Percentiles rank a stretch among this genome's conserved stretches.
Conservation (phyloP, 768 basidiomycete genomes). For the Boletus coccyginus region DNA sequence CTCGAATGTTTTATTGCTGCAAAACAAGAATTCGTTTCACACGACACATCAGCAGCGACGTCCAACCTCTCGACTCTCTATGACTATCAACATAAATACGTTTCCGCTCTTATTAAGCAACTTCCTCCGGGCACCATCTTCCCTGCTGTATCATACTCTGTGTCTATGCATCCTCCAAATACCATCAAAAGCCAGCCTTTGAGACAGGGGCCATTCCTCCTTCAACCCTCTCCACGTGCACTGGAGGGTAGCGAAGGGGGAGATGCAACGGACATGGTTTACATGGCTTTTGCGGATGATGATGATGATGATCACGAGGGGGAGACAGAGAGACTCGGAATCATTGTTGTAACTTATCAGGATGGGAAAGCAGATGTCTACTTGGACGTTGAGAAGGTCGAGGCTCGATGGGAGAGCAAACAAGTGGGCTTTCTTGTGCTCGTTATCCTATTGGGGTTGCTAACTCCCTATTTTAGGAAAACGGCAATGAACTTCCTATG, state of each 20-base stretch:
- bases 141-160: slow-evolving; percentile 55
- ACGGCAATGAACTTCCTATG: slow-evolving; percentile 64
- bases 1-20: slow-evolving; percentile 84
- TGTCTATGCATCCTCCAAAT: slow-evolving; percentile 66
- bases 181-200: slow-evolving; percentile 57
- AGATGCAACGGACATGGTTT: slow-evolving; percentile 78
- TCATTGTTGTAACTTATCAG: slow-evolving; percentile 72
- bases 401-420: slow-evolving; percentile 82
- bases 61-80: slow-evolving; percentile 65
- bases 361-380: slow-evolving; percentile 89
- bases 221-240: slow-evolving; percentile 76
- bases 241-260: slow-evolving; percentile 73
- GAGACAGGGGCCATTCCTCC: slow-evolving; percentile 88
- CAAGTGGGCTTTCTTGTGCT: slow-evolving; percentile 32
- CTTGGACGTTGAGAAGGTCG: slow-evolving; percentile 87
- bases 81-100: slow-evolving; percentile 82
- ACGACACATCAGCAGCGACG: slow-evolving; percentile 40
- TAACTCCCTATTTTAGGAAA: slow-evolving; percentile 23
- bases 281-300: slow-evolving; percentile 56
- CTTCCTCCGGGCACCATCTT: slow-evolving; percentile 64
- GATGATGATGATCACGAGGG: slow-evolving; percentile 46
- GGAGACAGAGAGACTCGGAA: slow-evolving; percentile 66
- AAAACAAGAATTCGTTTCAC: slow-evolving; percentile 75
- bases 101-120: slow-evolving; percentile 74
- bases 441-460: background rate